Evolutionary conservation across 2,329 filamentous ascomycete species (phyloP), one percentile per base, ranked within the genome.

Genomic region (Diaporthe sp.): DNA sequence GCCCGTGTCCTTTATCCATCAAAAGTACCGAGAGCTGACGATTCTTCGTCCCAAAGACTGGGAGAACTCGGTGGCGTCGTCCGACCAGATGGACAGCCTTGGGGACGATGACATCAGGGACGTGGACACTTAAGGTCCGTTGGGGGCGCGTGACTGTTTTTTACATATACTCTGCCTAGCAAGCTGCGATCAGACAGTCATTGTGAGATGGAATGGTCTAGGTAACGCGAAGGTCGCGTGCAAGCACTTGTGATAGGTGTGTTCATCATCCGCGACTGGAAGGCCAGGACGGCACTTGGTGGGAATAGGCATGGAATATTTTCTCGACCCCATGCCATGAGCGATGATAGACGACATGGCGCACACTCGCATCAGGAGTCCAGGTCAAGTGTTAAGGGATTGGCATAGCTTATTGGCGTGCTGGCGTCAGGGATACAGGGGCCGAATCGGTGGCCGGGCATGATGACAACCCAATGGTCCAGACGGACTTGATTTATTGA

Each of bases 21-120:
- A 42, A 39, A n/a, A 75, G 31, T 75, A 63, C 61, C 58, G 22
- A 65, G 68, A 71, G 73, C 76, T 77, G 63, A 77, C 73, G n/a
- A 65, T 37, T 37, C 22, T 68, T 42, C n/a, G 39, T 51, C 6
- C 28, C 77, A 75, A 82, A 90, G 89, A 90, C 76, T 91, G 90
- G 89, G 88, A 90, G 78, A 87, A 87, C 78, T 91, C 87, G 60
- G 39, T 85, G 78, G 87, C 82, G 61, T 91, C 90, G 65, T 91
- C 90, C 9, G 90, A 91, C 44, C 86, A 86, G 74, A 85, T 89
- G 80, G 89, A 90, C 74, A 86, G 86, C 77, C 81, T 89, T 72
- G 84, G 85, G 55, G 88, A 88, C 72, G 82, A 87, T 74, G 83
- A 84, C 78, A 85, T 87, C 78, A 85, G 86, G 77, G 70, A 75